These are phyloP conservation scores for Monosporascus sp. DNA, from an alignment of 2,329 filamentous ascomycete genomes.

Conservation along the genomic window DNA sequence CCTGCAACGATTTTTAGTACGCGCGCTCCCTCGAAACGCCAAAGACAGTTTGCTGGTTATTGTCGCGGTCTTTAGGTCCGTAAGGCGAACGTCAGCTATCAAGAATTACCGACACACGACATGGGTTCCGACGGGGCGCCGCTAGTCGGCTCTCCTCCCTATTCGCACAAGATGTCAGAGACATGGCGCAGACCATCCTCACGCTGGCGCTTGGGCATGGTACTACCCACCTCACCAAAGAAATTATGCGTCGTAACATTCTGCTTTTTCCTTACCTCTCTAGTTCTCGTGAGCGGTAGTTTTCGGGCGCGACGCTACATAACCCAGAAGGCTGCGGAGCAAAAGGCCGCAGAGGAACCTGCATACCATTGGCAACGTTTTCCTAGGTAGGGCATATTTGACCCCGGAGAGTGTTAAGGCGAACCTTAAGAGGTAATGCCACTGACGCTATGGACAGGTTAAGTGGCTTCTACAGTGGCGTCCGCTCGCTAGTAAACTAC, in stretches of 20 bases:
- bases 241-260: conserved; percentile 15
- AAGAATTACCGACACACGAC: conserved; percentile 20
- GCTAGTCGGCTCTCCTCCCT: conserved; percentile 5
- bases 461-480: conserved; percentile 22
- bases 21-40: too few species aligned
- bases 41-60: too few species aligned
- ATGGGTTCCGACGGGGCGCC: conserved; percentile 14
- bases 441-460: conserved; percentile 14
- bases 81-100: conserved; percentile 14
- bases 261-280: conserved; percentile 12
- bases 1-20: too few species aligned
- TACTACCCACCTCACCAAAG: conserved; percentile 20
- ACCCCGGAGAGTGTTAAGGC: too few species aligned
- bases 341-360: conserved; percentile 8
- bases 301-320: conserved; percentile 13
- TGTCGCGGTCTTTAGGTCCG: conserved; percentile 10
- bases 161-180: conserved; percentile 11
- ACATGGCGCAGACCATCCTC: conserved; percentile 11
- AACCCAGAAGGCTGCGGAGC: conserved; percentile 1
- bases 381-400: conserved; percentile 15
- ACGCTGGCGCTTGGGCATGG: conserved; percentile 12
- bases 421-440: background rate
- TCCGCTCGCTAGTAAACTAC: conserved; percentile 22
- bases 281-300: conserved; percentile 15
- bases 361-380: conserved; percentile 22